Conservation (phyloP, 1,284 basidiomycete species). For the Fomitopsis palustris region DNA sequence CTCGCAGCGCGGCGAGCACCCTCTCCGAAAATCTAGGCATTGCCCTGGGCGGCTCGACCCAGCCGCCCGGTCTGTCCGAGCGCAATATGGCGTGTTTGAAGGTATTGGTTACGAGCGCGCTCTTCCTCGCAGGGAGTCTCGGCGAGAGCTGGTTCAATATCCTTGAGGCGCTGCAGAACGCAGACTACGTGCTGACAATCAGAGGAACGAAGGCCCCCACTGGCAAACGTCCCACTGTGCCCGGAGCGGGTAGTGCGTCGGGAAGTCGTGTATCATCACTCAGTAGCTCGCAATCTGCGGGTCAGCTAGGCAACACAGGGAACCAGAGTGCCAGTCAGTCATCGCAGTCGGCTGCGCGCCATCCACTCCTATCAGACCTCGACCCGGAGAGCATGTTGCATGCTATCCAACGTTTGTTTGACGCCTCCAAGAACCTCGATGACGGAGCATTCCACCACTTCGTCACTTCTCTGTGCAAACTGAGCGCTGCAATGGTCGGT, state of each 20-base stretch:
- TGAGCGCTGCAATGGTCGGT: constrained; percentile 88
- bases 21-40: constrained; percentile 73
- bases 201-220: constrained; percentile 38
- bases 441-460: constrained; percentile 83
- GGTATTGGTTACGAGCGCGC: constrained; percentile 74
- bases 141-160: constrained; percentile 90
- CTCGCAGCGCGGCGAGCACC: constrained; percentile 53
- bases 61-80: constrained; percentile 76
- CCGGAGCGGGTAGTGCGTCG: constrained; percentile 26
- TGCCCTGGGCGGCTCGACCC: constrained; percentile 35
- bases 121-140: constrained; percentile 82
- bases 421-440: constrained; percentile 79
- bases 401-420: constrained; percentile 80
- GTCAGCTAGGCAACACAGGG: constrained; percentile 5
- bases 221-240: constrained; percentile 35
- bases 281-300: constrained; percentile 22
- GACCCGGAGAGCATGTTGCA: constrained; percentile 72
- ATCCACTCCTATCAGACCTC: constrained; percentile 68
- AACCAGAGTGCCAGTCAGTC: constrained; percentile 8
- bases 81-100: constrained; percentile 91
- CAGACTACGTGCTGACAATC: constrained; percentile 81
- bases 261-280: constrained; percentile 37
- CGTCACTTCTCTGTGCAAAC: constrained; percentile 75
- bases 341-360: constrained; percentile 29
- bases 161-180: constrained; percentile 88